Percentiles rank a stretch among this genome's conserved stretches.
phyloP scores from a whole-genome alignment of 257 asterid species.

The Solanum raphanifolium region DNA sequence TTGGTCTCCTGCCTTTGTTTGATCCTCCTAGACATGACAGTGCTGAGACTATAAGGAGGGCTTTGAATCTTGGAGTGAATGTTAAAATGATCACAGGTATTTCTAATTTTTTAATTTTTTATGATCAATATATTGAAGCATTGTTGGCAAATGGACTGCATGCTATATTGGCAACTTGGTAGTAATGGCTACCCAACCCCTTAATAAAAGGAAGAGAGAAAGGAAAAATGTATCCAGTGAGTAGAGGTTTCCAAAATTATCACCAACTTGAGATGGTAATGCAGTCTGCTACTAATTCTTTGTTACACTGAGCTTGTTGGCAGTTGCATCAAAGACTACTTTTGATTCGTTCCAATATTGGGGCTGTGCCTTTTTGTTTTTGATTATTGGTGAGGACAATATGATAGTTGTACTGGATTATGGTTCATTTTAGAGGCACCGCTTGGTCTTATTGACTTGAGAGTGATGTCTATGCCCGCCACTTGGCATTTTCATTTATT shows the following conservation, averaged over 20 bases:
- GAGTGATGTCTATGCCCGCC: background rate
- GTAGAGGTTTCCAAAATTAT: background rate
- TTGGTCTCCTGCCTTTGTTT: constrained; percentile 40
- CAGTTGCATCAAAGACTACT: background rate
- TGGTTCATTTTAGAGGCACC: background rate
- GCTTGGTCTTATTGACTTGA: background rate
- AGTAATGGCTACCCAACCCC: background rate
- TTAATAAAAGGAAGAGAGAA: background rate
- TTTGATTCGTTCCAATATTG: background rate
- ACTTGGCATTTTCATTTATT: background rate
- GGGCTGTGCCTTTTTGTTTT: background rate
- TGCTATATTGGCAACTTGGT: background rate
- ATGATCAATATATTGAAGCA: background rate
- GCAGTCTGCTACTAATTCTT: background rate
- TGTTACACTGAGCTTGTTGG: background rate
- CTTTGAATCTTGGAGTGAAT: constrained; percentile 43
- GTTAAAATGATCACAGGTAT: constrained; percentile 44
- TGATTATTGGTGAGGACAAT: background rate
- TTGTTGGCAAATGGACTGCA: background rate
- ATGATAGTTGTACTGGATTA: background rate
- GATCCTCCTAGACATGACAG: constrained; percentile 50
- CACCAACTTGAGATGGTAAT: background rate
- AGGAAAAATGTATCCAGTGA: background rate
- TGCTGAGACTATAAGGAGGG: constrained; percentile 45
- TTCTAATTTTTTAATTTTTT: background rate